Evolutionary conservation across 139 green algal genomes (phyloP).

Genomic region (Picochlorum sp.): DNA sequence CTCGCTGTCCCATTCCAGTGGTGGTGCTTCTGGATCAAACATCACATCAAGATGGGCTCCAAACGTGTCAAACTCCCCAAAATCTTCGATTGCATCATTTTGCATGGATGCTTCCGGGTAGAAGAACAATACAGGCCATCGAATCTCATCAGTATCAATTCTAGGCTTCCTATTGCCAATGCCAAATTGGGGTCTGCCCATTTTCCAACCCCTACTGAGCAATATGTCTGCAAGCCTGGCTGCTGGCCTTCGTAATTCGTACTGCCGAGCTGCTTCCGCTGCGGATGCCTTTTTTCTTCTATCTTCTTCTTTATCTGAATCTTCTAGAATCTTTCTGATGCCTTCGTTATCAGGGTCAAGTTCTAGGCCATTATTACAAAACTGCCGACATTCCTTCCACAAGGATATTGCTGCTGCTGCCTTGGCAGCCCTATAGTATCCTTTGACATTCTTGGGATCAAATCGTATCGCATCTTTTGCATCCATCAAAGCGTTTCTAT

Average conservation of each 20-base stretch:
- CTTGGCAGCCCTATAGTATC: slow-evolving; percentile 55
- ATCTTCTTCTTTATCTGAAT: neutral
- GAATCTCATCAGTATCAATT: slow-evolving; percentile 39
- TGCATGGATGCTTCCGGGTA: slow-evolving; percentile 73
- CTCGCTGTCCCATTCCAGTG: slow-evolving; percentile 69
- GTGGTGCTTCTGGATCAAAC: slow-evolving; percentile 45
- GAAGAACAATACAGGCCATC: slow-evolving; percentile 80
- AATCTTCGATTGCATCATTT: slow-evolving; percentile 72
- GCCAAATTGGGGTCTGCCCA: slow-evolving; percentile 39
- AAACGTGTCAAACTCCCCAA: slow-evolving; percentile 48
- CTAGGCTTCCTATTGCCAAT: slow-evolving; percentile 33
- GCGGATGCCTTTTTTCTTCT: neutral
- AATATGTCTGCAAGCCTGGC: slow-evolving; percentile 25
- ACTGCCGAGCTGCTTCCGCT: slow-evolving; percentile 10
- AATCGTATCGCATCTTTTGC: slow-evolving; percentile 23
- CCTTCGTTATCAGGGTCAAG: slow-evolving; percentile 50
- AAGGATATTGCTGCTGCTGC: slow-evolving; percentile 49
- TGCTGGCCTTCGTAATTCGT: slow-evolving; percentile 15
- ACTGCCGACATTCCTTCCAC: slow-evolving; percentile 27
- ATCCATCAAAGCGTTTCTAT: slow-evolving; percentile 56
- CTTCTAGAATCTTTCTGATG: slow-evolving; percentile 29
- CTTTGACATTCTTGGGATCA: slow-evolving; percentile 52
- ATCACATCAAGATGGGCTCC: slow-evolving; percentile 68
- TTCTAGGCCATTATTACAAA: slow-evolving; percentile 40
- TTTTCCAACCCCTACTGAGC: slow-evolving; percentile 21